These are phyloP conservation scores for Asclepias syriaca DNA, from an alignment of 257 asterid species.

Conservation along the genomic window DNA sequence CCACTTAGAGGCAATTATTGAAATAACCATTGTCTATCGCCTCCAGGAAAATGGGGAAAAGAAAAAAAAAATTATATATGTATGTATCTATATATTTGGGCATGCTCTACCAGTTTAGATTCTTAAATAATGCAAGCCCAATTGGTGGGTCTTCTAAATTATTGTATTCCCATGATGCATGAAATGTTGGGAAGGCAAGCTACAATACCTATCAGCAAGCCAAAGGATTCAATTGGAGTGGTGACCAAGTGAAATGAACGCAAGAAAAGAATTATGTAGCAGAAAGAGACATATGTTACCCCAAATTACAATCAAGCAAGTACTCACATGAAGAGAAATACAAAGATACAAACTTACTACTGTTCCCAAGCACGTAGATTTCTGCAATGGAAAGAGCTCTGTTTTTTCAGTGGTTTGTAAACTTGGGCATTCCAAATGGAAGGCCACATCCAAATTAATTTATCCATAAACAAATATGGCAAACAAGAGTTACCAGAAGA, in stretches of 20 bases:
- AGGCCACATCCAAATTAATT: neutral
- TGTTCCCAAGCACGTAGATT: neutral
- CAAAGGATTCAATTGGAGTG: neutral
- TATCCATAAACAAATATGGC: neutral
- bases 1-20: neutral
- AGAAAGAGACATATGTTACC: neutral
- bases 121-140: neutral
- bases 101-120: neutral
- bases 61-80: neutral
- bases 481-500: neutral
- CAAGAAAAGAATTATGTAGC: neutral
- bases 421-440: neutral
- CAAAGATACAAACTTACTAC: constrained; percentile 7
- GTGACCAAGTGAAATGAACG: constrained; percentile 6
- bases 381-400: neutral
- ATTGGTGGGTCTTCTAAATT: constrained; percentile 1
- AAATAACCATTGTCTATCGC: neutral
- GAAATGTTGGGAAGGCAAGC: neutral
- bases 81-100: no score
- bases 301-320: neutral
- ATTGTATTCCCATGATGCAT: neutral
- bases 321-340: neutral
- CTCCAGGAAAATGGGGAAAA: neutral
- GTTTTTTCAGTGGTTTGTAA: neutral
- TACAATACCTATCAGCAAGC: neutral